phyloP scores from a whole-genome alignment of 495 filamentous ascomycete genomes.

The Penicillium turbatum region DNA sequence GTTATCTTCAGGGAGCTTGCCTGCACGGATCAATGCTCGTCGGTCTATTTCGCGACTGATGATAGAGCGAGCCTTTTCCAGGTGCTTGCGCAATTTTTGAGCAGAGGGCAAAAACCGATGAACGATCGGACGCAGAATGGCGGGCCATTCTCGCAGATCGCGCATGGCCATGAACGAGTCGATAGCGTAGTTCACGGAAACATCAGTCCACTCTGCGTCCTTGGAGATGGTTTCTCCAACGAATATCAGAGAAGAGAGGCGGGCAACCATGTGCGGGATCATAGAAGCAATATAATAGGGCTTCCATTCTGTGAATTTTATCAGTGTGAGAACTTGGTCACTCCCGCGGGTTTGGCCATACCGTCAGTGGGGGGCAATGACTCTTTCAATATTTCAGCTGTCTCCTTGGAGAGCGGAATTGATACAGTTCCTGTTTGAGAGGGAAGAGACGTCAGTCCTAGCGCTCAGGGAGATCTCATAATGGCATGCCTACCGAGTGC shows the following conservation, averaged over 20 bases:
- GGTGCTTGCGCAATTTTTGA: slow-evolving; percentile 25
- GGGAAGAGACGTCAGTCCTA: background rate
- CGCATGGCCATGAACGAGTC: slow-evolving; percentile 40
- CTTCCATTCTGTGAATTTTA: slow-evolving; percentile 24
- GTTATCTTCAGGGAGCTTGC: slow-evolving; percentile 21
- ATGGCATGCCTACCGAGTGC: slow-evolving; percentile 30
- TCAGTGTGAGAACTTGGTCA: background rate
- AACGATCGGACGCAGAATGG: slow-evolving; percentile 32
- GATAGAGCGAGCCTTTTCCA: slow-evolving; percentile 25
- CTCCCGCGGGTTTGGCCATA: slow-evolving; percentile 11
- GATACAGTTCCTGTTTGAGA: slow-evolving; percentile 28
- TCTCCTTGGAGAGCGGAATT: slow-evolving; percentile 42
- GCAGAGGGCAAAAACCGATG: slow-evolving; percentile 34
- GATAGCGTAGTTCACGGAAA: slow-evolving; percentile 55
- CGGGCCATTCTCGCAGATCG: slow-evolving; percentile 33
- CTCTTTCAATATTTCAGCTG: slow-evolving; percentile 33
- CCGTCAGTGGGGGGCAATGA: slow-evolving; percentile 36
- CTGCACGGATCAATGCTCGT: slow-evolving; percentile 21
- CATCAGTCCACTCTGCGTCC: slow-evolving; percentile 52
- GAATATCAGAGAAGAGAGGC: slow-evolving; percentile 55
- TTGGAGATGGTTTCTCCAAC: slow-evolving; percentile 51
- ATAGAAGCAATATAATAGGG: slow-evolving; percentile 26
- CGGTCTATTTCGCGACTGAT: slow-evolving; percentile 32
- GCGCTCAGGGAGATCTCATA: background rate
- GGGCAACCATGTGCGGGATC: slow-evolving; percentile 47